Evolutionary conservation across 768 basidiomycete species (phyloP).

Genomic region (Rhizopogon salebrosus): DNA sequence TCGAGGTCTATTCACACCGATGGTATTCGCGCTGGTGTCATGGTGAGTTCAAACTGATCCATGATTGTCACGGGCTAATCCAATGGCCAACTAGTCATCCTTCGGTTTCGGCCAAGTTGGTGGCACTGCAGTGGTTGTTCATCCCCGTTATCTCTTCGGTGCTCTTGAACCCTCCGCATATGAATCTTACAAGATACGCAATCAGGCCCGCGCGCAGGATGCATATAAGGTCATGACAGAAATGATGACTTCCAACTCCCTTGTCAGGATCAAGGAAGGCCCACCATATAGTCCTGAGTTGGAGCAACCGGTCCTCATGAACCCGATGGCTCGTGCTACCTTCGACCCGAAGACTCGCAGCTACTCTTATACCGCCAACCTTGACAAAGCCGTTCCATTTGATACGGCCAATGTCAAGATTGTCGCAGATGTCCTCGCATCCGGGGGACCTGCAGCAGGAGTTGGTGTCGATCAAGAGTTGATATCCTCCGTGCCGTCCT

Average conservation of each 20-base stretch:
- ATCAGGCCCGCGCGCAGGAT: constrained; percentile 57
- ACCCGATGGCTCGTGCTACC: constrained; percentile 84
- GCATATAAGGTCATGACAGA: constrained; percentile 91
- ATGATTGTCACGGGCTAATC: background rate
- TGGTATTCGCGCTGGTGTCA: constrained; percentile 80
- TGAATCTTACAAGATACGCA: constrained; percentile 68
- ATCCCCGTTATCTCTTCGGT: constrained; percentile 89
- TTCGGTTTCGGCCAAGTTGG: constrained; percentile 99
- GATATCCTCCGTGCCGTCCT: constrained; percentile 87
- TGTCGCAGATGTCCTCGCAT: constrained; percentile 38
- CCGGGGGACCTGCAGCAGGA: constrained; percentile 52
- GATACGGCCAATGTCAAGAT: constrained; percentile 68
- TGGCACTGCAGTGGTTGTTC: constrained; percentile 80
- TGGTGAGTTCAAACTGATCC: constrained; percentile 46
- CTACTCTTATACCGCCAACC: constrained; percentile 70
- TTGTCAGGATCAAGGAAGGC: constrained; percentile 92
- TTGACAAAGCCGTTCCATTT: constrained; percentile 45
- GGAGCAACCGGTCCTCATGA: constrained; percentile 82
- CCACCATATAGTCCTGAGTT: constrained; percentile 86
- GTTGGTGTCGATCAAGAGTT: constrained; percentile 93
- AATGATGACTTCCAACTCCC: constrained; percentile 90
- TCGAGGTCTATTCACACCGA: constrained; percentile 95
- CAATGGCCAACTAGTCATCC: constrained; percentile 57
- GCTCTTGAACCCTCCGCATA: constrained; percentile 76
- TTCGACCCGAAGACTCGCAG: constrained; percentile 82